Conservation (phyloP, 345 rosid genomes). For the Luvunga scandens region DNA sequence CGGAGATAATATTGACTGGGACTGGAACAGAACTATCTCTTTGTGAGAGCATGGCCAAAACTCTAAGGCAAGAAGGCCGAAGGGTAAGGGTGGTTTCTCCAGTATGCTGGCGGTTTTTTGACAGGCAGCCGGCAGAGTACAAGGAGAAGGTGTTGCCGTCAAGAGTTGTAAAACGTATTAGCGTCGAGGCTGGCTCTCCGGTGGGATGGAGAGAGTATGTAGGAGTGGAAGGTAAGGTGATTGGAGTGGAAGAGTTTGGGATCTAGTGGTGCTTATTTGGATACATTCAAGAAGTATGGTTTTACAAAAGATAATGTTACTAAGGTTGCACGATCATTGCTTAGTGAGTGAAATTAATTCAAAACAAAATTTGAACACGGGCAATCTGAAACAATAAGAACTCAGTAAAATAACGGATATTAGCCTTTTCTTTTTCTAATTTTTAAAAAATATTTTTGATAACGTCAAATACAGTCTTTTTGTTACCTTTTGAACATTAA, state of each 20-base stretch:
- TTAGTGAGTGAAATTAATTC: background rate
- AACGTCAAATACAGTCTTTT: too few relatives aligned
- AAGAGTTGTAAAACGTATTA: conserved; percentile 14
- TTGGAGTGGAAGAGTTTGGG: conserved; percentile 37
- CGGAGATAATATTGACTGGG: conserved; percentile 34
- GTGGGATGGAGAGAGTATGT: conserved; percentile 35
- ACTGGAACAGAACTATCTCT: conserved; percentile 35
- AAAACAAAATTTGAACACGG: background rate
- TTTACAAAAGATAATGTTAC: conserved; percentile 28
- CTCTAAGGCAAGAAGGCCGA: conserved; percentile 31
- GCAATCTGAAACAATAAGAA: background rate
- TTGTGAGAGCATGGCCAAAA: conserved; percentile 17
- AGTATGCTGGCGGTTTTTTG: conserved; percentile 32
- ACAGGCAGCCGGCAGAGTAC: conserved; percentile 26
- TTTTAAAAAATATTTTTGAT: background rate
- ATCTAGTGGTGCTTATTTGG: conserved; percentile 31
- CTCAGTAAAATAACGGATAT: background rate
- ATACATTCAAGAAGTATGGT: conserved; percentile 32
- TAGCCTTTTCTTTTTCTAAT: background rate
- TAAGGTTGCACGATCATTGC: conserved; percentile 20
- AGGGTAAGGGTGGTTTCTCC: conserved; percentile 37
- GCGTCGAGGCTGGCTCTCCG: conserved; percentile 36
- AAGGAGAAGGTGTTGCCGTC: conserved; percentile 29
- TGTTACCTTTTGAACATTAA: background rate
- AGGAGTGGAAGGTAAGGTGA: conserved; percentile 25